Evolutionary conservation across 2,329 filamentous ascomycete species (phyloP), one percentile per base, ranked within the genome.

Genomic region (Cadophora gregata): DNA sequence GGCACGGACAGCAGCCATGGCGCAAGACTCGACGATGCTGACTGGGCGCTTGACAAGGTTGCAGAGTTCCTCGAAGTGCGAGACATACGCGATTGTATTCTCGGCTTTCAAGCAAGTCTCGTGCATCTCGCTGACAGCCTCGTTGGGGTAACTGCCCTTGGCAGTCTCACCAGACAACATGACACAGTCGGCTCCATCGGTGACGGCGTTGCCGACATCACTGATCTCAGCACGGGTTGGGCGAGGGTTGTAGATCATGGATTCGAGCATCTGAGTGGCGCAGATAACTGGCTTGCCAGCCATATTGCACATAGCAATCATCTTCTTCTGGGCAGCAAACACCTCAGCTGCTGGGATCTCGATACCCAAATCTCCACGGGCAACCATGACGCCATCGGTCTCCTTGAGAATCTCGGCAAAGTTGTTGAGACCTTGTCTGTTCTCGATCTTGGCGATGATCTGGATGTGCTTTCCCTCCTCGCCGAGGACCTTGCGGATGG

Each of bases 401-500:
- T 94, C 93, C 78, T 88, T 87, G 68, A 99, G 89, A 77, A 99
- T 99, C 84, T 98, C 95, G 76, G 92, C 90, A 81, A 99, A 99
- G 88, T 99, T 99, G 90, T 99, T 98, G 73, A 99, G 92, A 82
- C 96, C 96, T 84, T 99, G 96, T 81, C 97, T 93, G 86, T 99
- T 99, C 88, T 99, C 96, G 75, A 99, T 97, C 91, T 99, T 99
- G 87, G 96, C 92, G 80, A 99, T 98, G 84, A 99, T 97, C 85
- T 99, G 95, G 77, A 99, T 97, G 81, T 97, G 90, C 83, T 92
- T 93, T 81, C 96, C 96, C 53, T 96, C 91, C 78, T 93, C 87
- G 70, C 96, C 96, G 62, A 99, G 89, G 70, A 98, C 91, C 72
- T 91, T 87, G 74, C 96, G 95, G 80, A 99, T 99, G 77, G 94